phyloP scores from a whole-genome alignment of 2,329 filamentous ascomycete genomes.

The Blastomyces silverae region DNA sequence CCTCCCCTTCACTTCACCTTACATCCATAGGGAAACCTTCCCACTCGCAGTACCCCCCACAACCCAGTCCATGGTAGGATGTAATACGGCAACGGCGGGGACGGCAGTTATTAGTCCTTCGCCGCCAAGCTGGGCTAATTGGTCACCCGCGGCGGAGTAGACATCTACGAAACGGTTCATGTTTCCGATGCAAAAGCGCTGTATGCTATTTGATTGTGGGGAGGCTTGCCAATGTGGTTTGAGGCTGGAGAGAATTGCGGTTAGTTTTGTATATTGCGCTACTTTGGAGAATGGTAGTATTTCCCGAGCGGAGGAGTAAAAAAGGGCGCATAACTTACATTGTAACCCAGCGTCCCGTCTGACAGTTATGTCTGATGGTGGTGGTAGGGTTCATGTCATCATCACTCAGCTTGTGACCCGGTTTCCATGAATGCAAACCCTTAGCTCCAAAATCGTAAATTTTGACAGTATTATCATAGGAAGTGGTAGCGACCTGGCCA shows the following conservation, averaged over 20 bases:
- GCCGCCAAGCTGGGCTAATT: slow-evolving; percentile 80
- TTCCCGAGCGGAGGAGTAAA: slow-evolving; percentile 5
- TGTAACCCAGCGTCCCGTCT: slow-evolving; percentile 90
- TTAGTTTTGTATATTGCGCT: slow-evolving; percentile 4
- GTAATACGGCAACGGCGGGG: slow-evolving; percentile 84
- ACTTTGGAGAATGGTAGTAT: not conserved
- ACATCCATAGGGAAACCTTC: slow-evolving; percentile 89
- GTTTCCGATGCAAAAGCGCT: slow-evolving; percentile 88
- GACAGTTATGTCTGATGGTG: slow-evolving; percentile 79
- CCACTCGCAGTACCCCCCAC: slow-evolving; percentile 86
- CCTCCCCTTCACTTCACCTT: slow-evolving; percentile 20
- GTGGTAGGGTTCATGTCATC: slow-evolving; percentile 62
- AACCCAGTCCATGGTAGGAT: slow-evolving; percentile 83
- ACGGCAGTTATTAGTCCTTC: slow-evolving; percentile 83
- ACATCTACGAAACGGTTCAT: slow-evolving; percentile 98
- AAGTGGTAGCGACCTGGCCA: slow-evolving; percentile 82
- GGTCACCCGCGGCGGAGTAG: slow-evolving; percentile 72
- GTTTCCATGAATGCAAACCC: slow-evolving; percentile 53
- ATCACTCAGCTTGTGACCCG: slow-evolving; percentile 52
- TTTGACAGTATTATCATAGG: slow-evolving; percentile 92
- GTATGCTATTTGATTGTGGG: slow-evolving; percentile 63
- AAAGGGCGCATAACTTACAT: slow-evolving; percentile 49
- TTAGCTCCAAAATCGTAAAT: slow-evolving; percentile 68
- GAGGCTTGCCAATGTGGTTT: slow-evolving; percentile 83
- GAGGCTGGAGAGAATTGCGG: slow-evolving; percentile 42